Percentiles rank a stretch among this genome's conserved stretches.
Conservation (phyloP, 2,329 filamentous ascomycete species). For the Ceratocystis albifundus region DNA sequence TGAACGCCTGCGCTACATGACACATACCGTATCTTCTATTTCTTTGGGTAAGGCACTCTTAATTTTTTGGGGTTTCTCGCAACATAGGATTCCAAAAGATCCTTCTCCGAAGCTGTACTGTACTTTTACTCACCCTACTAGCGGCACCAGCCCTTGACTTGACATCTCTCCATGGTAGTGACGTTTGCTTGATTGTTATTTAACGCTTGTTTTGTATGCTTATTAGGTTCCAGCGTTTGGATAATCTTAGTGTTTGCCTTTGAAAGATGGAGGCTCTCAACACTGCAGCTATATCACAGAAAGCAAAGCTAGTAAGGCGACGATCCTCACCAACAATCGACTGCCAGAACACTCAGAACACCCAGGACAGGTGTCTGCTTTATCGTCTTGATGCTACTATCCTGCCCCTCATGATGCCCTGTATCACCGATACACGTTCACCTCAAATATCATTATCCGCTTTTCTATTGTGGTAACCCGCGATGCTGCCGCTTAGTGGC, state of each 20-base stretch:
- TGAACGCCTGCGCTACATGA: background rate
- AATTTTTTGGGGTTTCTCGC: background rate
- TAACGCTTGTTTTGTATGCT: background rate
- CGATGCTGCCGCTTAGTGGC: slow-evolving; percentile 51
- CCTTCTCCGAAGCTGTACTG: background rate
- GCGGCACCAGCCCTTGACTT: background rate
- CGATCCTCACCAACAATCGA: background rate
- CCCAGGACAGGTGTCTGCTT: background rate
- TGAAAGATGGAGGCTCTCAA: slow-evolving; percentile 4
- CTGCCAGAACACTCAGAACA: background rate
- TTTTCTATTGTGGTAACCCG: slow-evolving; percentile 35
- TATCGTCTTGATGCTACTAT: background rate
- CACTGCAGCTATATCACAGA: background rate
- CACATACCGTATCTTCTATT: background rate
- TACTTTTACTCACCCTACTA: background rate
- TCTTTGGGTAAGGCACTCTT: slow-evolving; percentile 16
- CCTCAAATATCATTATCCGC: background rate
- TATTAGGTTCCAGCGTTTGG: slow-evolving; percentile 2
- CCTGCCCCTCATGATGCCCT: background rate
- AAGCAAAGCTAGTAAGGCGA: background rate
- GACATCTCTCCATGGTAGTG: background rate
- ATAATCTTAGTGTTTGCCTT: slow-evolving; percentile 13
- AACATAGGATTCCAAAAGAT: background rate
- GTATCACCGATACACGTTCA: slow-evolving; percentile 3
- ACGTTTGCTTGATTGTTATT: background rate